Conservation (phyloP, 2,329 filamentous ascomycete genomes). For the Arthrobotrys sinensis region DNA sequence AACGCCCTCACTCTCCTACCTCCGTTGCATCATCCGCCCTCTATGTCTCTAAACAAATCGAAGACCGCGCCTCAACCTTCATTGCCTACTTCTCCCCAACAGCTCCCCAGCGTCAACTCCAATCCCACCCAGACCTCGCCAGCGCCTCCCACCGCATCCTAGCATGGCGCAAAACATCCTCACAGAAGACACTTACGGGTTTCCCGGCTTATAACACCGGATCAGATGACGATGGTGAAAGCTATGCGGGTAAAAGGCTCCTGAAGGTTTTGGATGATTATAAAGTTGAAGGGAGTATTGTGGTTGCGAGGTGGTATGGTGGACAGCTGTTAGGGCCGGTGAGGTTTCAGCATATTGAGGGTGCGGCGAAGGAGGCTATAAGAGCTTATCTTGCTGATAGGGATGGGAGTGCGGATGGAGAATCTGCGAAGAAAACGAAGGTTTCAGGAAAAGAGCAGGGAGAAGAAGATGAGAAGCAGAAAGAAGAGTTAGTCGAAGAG, state of each 20-base stretch:
- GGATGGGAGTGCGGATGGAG: slow-evolving; percentile 62
- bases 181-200: slow-evolving; percentile 69
- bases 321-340: slow-evolving; percentile 71
- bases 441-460: slow-evolving; percentile 23
- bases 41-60: slow-evolving; percentile 69
- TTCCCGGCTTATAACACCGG: slow-evolving; percentile 68
- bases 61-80: slow-evolving; percentile 72
- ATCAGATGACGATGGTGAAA: slow-evolving; percentile 73
- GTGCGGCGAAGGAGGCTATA: slow-evolving; percentile 70
- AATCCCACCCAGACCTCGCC: slow-evolving; percentile 68
- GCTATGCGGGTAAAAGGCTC: slow-evolving; percentile 70
- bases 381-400: slow-evolving; percentile 67
- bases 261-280: slow-evolving; percentile 70
- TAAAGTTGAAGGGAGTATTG: slow-evolving; percentile 69
- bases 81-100: slow-evolving; percentile 71
- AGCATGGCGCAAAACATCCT: slow-evolving; percentile 71
- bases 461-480: slow-evolving; percentile 10
- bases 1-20: slow-evolving; percentile 58
- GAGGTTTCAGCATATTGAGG: slow-evolving; percentile 72
- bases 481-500: slow-evolving; percentile 45
- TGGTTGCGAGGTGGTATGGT: slow-evolving; percentile 74
- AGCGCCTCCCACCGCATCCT: slow-evolving; percentile 71
- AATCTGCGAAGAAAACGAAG: slow-evolving; percentile 36
- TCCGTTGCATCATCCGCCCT: slow-evolving; percentile 64
- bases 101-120: slow-evolving; percentile 68